Base-by-base conservation (phyloP, 2,329 filamentous ascomycete species). In the Colletotrichum spinosum region DNA sequence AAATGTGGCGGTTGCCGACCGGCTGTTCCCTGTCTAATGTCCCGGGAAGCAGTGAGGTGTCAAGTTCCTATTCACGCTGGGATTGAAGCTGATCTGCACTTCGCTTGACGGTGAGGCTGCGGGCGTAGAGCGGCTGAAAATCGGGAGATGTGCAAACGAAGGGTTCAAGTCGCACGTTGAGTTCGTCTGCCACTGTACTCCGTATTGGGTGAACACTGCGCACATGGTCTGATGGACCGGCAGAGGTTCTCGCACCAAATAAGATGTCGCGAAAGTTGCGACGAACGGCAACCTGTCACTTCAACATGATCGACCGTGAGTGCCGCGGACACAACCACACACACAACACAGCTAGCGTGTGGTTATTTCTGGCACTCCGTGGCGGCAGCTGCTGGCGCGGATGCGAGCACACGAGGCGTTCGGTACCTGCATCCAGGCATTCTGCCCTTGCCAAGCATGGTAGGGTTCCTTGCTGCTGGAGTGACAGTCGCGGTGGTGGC, bases 361-460 rank as follows among this genome's bases (percentile, higher is more conserved):
- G 34, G 41, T 52, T 65, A 65, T 65, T 65, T 62, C 35, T 2
- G 57, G 57, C 55, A 37, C 25, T 15, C 17, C 42, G 41, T n/a
- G n/a, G n/a, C n/a, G n/a, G n/a, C n/a, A n/a, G n/a, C n/a, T n/a
- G n/a, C n/a, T n/a, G n/a, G n/a, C n/a, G n/a, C n/a, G n/a, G n/a
- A n/a, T n/a, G n/a, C 45, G 13, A 17, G 35, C 35, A 34, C 55
- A 62, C 44, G n/a, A 10, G 9, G 53, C 15, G 53, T 41, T 17
- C 44, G 46, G 63, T 66, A 63, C 63, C 63, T 66, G 63, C 58
- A 49, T 66, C 12, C 17, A 15, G 53, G n/a, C 41, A 64, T 50
- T 44, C 33, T 34, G 46, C 6, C 17, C 15, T 10, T 34, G 35
- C 41, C 8, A 33, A 15, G 25, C 34, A 49, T 44, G 15, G 33